Conservation (phyloP, 2,329 filamentous ascomycete species). For the Diplodia intermedia region DNA sequence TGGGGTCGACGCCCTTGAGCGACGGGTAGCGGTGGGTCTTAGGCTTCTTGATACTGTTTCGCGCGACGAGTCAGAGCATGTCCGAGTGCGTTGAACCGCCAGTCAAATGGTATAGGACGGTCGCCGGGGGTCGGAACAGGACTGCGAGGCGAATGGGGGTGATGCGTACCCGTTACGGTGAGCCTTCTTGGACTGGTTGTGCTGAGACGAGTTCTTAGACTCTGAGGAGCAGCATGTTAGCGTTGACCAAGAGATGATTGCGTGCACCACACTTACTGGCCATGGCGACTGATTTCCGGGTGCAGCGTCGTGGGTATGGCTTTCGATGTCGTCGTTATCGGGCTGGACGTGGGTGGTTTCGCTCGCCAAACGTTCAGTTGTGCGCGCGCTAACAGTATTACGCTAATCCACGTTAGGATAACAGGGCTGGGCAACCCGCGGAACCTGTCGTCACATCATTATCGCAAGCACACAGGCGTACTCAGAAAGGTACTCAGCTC, state of each 20-base stretch:
- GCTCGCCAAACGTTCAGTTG: slow-evolving; percentile 28
- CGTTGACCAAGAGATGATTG: neutral
- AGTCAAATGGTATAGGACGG: neutral
- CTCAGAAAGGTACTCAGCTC: neutral
- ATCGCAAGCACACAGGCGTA: neutral
- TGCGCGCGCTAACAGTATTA: slow-evolving; percentile 6
- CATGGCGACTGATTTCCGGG: slow-evolving; percentile 63
- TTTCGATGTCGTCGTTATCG: slow-evolving; percentile 33
- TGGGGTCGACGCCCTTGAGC: slow-evolving; percentile 97
- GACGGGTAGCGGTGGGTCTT: slow-evolving; percentile 99
- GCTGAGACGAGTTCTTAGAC: slow-evolving; percentile 99
- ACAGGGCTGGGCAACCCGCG: neutral
- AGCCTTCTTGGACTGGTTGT: slow-evolving; percentile 98
- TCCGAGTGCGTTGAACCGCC: slow-evolving; percentile 29
- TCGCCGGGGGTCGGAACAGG: neutral
- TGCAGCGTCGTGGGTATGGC: slow-evolving; percentile 33
- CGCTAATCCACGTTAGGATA: neutral
- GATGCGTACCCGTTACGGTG: slow-evolving; percentile 94
- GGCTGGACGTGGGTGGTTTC: slow-evolving; percentile 26
- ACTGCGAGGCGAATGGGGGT: slow-evolving; percentile 24
- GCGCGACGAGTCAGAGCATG: slow-evolving; percentile 28
- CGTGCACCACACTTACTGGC: slow-evolving; percentile 64
- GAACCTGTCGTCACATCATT: slow-evolving; percentile 1
- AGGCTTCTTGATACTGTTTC: slow-evolving; percentile 96
- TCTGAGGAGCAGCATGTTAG: slow-evolving; percentile 62